phyloP scores from a whole-genome alignment of 2,329 filamentous ascomycete genomes.

The Fusarium proliferatum region DNA sequence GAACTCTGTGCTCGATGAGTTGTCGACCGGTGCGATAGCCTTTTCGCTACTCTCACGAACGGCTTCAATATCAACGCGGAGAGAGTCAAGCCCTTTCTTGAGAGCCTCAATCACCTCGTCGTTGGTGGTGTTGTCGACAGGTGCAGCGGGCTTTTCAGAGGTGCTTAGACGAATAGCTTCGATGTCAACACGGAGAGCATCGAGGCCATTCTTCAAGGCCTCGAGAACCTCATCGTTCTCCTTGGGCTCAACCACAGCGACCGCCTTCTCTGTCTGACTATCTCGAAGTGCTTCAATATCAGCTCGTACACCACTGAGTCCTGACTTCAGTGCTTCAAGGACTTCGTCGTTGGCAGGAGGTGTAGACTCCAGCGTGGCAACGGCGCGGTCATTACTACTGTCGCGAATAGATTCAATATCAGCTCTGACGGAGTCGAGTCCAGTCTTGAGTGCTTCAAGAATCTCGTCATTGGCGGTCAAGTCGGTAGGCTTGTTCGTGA shows the following conservation, averaged over 20 bases:
- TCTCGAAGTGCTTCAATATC: constrained; percentile 84
- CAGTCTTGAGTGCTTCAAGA: constrained; percentile 85
- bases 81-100: constrained; percentile 36
- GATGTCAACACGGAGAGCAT: constrained; percentile 39
- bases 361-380: constrained; percentile 51
- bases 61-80: constrained; percentile 29
- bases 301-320: constrained; percentile 76
- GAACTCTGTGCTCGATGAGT: constrained; percentile 32
- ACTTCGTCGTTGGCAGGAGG: constrained; percentile 84
- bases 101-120: constrained; percentile 37
- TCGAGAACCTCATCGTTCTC: constrained; percentile 86
- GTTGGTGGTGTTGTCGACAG: constrained; percentile 26
- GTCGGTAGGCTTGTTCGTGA: constrained; percentile 82
- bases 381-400: constrained; percentile 59
- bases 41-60: constrained; percentile 72
- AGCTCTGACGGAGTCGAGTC: constrained; percentile 77
- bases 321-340: constrained; percentile 85
- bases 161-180: constrained; percentile 64
- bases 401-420: constrained; percentile 85
- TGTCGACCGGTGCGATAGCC: constrained; percentile 25
- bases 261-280: constrained; percentile 58
- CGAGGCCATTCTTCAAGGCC: constrained; percentile 54
- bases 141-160: constrained; percentile 56
- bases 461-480: constrained; percentile 90
- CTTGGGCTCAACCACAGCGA: constrained; percentile 54